phyloP scores from a whole-genome alignment of 768 basidiomycete species.

The Candolleomyces aberdarensis region DNA sequence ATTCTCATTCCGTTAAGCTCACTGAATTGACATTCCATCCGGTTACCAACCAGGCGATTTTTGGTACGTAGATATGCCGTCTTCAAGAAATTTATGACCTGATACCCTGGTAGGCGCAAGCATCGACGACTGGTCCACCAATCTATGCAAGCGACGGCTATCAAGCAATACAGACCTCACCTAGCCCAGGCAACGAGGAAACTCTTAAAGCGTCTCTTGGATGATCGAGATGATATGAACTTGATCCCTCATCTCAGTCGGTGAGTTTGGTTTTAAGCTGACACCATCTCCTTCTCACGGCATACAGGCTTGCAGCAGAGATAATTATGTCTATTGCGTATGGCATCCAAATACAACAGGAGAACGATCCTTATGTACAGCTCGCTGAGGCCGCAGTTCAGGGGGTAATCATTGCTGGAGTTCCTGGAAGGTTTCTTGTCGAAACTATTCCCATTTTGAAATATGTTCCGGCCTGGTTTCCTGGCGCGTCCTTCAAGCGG shows the following conservation, averaged over 20 bases:
- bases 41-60: slow-evolving; percentile 13
- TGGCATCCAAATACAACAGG: too few species aligned
- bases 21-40: neutral
- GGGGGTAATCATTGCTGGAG: too few species aligned
- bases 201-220: slow-evolving; percentile 26
- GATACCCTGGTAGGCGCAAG: slow-evolving; percentile 22
- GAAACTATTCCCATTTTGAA: too few species aligned
- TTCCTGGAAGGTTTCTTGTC: too few species aligned
- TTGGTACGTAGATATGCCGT: too few species aligned
- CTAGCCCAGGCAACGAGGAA: slow-evolving; percentile 23
- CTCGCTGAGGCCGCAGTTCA: too few species aligned
- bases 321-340: slow-evolving; percentile 30
- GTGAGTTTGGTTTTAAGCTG: neutral
- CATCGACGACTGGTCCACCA: slow-evolving; percentile 29
- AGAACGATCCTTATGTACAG: too few species aligned
- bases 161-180: slow-evolving; percentile 20
- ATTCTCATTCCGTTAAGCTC: neutral
- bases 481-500: too few species aligned
- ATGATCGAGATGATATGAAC: slow-evolving; percentile 15
- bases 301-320: slow-evolving; percentile 22
- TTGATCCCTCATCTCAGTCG: neutral
- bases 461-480: too few species aligned
- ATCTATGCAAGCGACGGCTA: slow-evolving; percentile 26
- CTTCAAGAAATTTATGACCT: neutral
- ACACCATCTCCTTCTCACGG: too few species aligned